Evolutionary conservation across 225 moss, liverwort and hornwort genomes (phyloP).

Genomic region (Physcomitrellopsis africana): DNA sequence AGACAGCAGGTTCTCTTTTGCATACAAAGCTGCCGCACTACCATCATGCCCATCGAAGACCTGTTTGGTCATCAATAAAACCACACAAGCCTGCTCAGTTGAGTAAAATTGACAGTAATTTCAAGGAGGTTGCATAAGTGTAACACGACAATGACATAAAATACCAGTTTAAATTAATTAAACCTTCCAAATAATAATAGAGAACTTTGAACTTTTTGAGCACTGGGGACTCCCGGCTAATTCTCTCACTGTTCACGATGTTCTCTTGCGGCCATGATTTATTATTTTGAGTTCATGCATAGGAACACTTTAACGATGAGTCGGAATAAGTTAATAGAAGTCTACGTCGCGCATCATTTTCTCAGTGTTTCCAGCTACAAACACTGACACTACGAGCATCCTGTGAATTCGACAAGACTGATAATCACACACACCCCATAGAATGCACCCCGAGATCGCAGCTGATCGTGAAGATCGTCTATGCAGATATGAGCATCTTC

Average conservation of each 20-base stretch:
- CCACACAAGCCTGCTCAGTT: conserved; percentile 1
- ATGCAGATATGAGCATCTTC: conserved; percentile 77
- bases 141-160: too few species aligned
- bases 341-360: background rate
- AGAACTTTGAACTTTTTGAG: too few species aligned
- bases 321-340: background rate
- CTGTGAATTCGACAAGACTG: too few species aligned
- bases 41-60: conserved; percentile 96
- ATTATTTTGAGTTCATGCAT: background rate
- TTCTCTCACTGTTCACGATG: too few species aligned
- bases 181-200: too few species aligned
- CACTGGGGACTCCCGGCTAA: too few species aligned
- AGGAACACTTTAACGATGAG: conserved; percentile 7
- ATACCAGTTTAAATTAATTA: too few species aligned
- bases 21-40: conserved; percentile 75
- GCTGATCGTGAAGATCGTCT: conserved; percentile 61
- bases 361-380: background rate
- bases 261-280: too few species aligned
- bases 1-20: conserved; percentile 69
- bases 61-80: conserved; percentile 43
- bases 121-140: too few species aligned
- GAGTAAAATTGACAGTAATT: background rate
- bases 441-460: conserved; percentile 64
- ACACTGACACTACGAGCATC: too few species aligned
- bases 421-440: conserved; percentile 67